Evolutionary conservation across 1,139 yeast genomes (phyloP).

Genomic region (Candida glucosophila): DNA sequence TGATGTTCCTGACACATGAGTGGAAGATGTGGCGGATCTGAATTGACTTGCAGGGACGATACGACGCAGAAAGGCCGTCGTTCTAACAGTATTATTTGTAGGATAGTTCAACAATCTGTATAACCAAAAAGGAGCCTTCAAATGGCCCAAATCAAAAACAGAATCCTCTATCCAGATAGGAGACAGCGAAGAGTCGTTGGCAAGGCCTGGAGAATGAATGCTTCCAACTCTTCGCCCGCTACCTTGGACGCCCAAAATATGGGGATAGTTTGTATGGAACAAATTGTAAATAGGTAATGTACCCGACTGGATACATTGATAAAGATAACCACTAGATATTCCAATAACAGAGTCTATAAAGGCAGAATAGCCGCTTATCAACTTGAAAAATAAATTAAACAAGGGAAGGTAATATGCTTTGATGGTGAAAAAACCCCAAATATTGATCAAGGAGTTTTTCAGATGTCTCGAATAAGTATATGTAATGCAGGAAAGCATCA

Average conservation of each 20-base stretch:
- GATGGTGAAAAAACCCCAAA: conserved; percentile 46
- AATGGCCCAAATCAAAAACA: conserved; percentile 34
- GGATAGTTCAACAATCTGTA: conserved; percentile 27
- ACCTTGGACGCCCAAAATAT: conserved; percentile 5
- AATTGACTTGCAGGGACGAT: conserved; percentile 1
- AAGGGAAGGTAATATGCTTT: conserved; percentile 54
- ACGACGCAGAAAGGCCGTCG: conserved; percentile 31
- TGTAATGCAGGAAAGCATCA: conserved; percentile 45
- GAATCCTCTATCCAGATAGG: conserved; percentile 25
- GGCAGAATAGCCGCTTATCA: conserved; percentile 33
- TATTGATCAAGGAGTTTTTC: conserved; percentile 42
- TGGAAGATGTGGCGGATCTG: conserved; percentile 1
- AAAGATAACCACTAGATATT: conserved; percentile 45
- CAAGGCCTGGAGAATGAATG: too few relatives aligned
- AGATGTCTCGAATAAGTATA: conserved; percentile 52
- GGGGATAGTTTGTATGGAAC: conserved; percentile 36
- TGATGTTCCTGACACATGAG: conserved; percentile 2
- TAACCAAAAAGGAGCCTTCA: conserved; percentile 33
- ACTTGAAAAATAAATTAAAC: conserved; percentile 41
- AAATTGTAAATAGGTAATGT: conserved; percentile 40
- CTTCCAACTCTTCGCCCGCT: conserved; percentile 29
- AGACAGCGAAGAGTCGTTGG: conserved; percentile 9
- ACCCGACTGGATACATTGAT: conserved; percentile 50
- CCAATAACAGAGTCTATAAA: conserved; percentile 40
- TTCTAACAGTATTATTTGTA: conserved; percentile 14